Conservation (phyloP, 768 basidiomycete species). For the Pholiota molesta region DNA sequence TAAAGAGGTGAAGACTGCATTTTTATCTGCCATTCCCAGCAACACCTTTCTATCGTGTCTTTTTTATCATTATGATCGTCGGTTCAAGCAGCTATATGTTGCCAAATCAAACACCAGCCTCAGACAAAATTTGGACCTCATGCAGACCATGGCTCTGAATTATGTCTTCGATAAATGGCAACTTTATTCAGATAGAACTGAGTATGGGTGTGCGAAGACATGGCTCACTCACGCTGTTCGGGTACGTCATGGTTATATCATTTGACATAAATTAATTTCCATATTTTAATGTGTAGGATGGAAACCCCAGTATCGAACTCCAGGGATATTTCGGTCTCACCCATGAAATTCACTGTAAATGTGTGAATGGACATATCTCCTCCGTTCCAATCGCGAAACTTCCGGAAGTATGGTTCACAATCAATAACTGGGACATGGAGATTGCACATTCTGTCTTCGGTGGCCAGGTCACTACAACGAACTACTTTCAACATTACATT, state of each 20-base stretch:
- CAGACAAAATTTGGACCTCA: background rate
- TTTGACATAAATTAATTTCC: too few relatives aligned
- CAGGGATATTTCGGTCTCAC: constrained; percentile 1
- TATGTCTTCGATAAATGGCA: constrained; percentile 8
- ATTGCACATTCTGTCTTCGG: background rate
- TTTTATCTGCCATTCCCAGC: background rate
- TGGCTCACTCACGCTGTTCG: constrained; percentile 1
- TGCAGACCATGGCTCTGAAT: constrained; percentile 1
- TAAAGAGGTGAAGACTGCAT: background rate
- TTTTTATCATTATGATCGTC: background rate
- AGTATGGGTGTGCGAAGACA: background rate
- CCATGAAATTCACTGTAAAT: background rate
- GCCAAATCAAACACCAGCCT: too few relatives aligned
- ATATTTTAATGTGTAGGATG: background rate
- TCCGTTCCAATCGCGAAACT: background rate
- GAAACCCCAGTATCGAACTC: background rate
- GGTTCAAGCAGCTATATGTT: background rate
- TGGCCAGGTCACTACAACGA: background rate
- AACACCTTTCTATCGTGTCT: constrained; percentile 5
- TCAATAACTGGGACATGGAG: constrained; percentile 2
- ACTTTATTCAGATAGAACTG: background rate
- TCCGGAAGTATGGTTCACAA: background rate
- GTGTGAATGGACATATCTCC: background rate
- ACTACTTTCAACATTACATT: constrained; percentile 9
- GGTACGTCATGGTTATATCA: background rate